Evolutionary conservation across 2,329 filamentous ascomycete species (phyloP).

Genomic region (Westerdykella ornata): DNA sequence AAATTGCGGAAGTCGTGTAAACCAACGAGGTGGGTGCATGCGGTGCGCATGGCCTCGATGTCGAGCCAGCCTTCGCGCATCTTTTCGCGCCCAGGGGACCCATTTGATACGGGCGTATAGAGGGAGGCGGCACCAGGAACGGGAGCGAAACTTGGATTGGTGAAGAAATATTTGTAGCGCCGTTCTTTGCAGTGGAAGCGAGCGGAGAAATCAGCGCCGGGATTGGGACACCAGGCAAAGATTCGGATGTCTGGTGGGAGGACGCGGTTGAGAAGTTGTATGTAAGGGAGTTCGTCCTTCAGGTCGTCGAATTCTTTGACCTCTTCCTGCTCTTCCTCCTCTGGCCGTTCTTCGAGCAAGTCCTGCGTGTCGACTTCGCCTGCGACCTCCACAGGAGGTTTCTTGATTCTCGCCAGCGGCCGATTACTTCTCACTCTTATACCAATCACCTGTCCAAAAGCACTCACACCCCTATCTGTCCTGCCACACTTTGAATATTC

Average conservation of each 20-base stretch:
- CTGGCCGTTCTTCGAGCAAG: constrained; percentile 2
- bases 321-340: constrained; percentile 13
- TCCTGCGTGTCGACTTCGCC: constrained; percentile 1
- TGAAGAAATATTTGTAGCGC: constrained; percentile 96
- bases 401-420: constrained; percentile 44
- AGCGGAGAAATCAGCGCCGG: constrained; percentile 74
- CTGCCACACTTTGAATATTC: constrained; percentile 94
- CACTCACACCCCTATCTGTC: constrained; percentile 88
- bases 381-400: constrained; percentile 3
- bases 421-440: constrained; percentile 73
- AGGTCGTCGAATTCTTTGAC: constrained; percentile 55
- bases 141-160: constrained; percentile 78
- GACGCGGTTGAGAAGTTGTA: constrained; percentile 74
- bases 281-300: constrained; percentile 76
- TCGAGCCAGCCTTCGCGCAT: constrained; percentile 65
- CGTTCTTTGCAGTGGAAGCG: constrained; percentile 89
- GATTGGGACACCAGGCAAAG: constrained; percentile 85
- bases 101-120: constrained; percentile 21
- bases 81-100: constrained; percentile 4
- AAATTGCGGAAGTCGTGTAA: constrained; percentile 94
- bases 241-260: constrained; percentile 85
- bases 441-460: constrained; percentile 91
- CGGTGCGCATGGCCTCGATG: constrained; percentile 76
- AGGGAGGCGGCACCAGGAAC: constrained; percentile 51
- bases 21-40: constrained; percentile 73